Evolutionary conservation across 2,329 filamentous ascomycete species (phyloP), one percentile per base, ranked within the genome.

Genomic region (Microdochium bolleyi): DNA sequence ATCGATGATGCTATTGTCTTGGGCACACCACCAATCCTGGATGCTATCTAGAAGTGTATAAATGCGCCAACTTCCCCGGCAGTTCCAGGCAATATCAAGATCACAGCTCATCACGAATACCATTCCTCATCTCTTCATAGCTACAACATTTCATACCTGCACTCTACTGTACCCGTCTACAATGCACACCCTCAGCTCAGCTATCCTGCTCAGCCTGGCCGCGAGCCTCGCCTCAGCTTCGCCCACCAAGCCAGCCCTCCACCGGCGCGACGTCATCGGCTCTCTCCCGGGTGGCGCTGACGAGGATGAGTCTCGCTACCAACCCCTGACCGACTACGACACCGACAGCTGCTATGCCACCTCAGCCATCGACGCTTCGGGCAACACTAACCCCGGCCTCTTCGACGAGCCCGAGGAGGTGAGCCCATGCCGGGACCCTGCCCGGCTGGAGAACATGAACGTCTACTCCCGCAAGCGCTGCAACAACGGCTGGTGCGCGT

Each of bases 291-390:
- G 64, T 25, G 54, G 56, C n/a, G 69, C 70, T 4, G 61, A 64
- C 4, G 62, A 63, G 11, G 52, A 60, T 25, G 70, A 71, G 53
- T 59, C 65, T 37, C 61, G 61, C 51, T 70, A 63, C 55, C 70
- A 72, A 55, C 70, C 70, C 9, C 53, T 62, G 9, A 60, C 71
- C 3, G 70, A 73, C 59, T 73, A 70, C 52, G 70, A 73, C 57
- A 61, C 56, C 1, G 69, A 73, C 48, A 65, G 70, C 9, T 73
- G 70, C 58, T 74, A 76, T 60, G 73, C 75, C 56, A 73, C 73
- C 1, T 71, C 75, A n/a, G 74, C 73, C 41, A 70, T 77, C 37
- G 64, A 66, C 54, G 61, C 60, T 0, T 53, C 62, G 9, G 72
- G 73, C 24, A 64, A 63, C 32, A 62, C 67, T 30, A 56, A 51